phyloP scores from a whole-genome alignment of 208 protist genomes.

The Crithidia bombi region DNA sequence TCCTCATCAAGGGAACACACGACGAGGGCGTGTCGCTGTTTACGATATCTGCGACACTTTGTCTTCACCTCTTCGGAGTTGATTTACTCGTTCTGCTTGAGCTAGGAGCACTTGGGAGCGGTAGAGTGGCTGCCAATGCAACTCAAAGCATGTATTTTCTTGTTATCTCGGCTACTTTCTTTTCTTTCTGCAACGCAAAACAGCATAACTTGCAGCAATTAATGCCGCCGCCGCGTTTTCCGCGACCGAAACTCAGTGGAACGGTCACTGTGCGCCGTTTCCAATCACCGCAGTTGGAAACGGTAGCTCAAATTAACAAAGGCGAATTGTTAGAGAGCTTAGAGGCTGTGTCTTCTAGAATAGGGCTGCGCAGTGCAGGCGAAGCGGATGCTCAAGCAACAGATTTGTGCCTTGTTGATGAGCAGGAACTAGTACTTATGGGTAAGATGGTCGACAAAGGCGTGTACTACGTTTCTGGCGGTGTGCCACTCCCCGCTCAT shows the following conservation, averaged over 20 bases:
- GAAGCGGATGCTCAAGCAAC: conserved; percentile 3
- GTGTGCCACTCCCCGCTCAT: conserved; percentile 8
- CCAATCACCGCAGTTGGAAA: conserved; percentile 46
- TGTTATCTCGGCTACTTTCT: neutral
- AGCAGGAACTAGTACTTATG: conserved; percentile 63
- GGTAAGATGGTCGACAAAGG: conserved; percentile 48
- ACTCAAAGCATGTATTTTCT: no score
- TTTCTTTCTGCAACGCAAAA: conserved; percentile 4
- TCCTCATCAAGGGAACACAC: no score
- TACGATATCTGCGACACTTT: no score
- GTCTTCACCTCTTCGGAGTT: no score
- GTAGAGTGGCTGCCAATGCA: no score
- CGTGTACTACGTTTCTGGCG: conserved; percentile 67
- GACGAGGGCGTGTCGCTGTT: no score
- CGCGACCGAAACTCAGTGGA: conserved; percentile 47
- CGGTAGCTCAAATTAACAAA: conserved; percentile 50
- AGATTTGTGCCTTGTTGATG: conserved; percentile 51
- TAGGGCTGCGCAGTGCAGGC: conserved; percentile 38
- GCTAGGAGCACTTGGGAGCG: no score
- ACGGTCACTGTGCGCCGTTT: conserved; percentile 61
- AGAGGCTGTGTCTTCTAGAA: conserved; percentile 37
- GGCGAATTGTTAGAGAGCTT: conserved; percentile 64
- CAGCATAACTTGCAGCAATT: neutral
- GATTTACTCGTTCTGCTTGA: no score
- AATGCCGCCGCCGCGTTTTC: conserved; percentile 35